These are phyloP conservation scores for Saccharomyces uvarum DNA, from an alignment of 1,139 yeast species.

Conservation along the genomic window DNA sequence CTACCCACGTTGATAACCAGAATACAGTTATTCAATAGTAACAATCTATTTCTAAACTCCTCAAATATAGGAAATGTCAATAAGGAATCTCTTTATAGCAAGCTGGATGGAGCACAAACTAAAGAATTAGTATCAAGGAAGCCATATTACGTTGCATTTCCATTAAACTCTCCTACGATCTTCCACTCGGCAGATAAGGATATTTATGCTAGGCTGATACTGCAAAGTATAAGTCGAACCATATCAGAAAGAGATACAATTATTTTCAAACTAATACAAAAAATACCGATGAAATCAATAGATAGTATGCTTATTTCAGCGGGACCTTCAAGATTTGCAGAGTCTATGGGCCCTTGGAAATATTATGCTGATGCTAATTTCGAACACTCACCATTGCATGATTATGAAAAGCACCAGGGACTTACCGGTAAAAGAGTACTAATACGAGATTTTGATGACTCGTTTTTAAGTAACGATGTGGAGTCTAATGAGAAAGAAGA, in stretches of 20 bases:
- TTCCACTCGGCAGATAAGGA: conserved; percentile 52
- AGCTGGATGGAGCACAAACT: conserved; percentile 13
- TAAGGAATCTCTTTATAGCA: conserved; percentile 16
- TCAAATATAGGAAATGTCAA: conserved; percentile 2
- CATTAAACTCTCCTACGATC: conserved; percentile 57
- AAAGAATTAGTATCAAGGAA: conserved; percentile 44
- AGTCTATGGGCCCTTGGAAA: conserved; percentile 61
- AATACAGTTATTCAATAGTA: conserved; percentile 59
- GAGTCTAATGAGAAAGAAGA: conserved; percentile 17
- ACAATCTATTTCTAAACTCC: conserved; percentile 8
- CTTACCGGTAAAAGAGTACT: conserved; percentile 15
- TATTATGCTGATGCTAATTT: conserved; percentile 59
- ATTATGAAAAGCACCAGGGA: conserved; percentile 26
- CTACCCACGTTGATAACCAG: conserved; percentile 55
- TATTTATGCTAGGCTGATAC: conserved; percentile 43
- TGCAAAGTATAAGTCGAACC: conserved; percentile 52
- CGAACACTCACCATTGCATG: conserved; percentile 54
- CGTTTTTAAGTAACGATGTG: conserved; percentile 9
- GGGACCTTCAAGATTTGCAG: conserved; percentile 54
- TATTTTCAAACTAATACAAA: conserved; percentile 29
- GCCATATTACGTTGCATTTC: conserved; percentile 61
- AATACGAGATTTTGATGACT: conserved; percentile 3
- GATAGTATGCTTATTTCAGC: conserved; percentile 37
- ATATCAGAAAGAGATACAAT: conserved; percentile 37
- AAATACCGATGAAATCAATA: conserved; percentile 44